Percentiles rank a stretch among this genome's conserved stretches.
Evolutionary conservation across 148 eudicot species (phyloP).

Genomic region (Beta vulgaris): DNA sequence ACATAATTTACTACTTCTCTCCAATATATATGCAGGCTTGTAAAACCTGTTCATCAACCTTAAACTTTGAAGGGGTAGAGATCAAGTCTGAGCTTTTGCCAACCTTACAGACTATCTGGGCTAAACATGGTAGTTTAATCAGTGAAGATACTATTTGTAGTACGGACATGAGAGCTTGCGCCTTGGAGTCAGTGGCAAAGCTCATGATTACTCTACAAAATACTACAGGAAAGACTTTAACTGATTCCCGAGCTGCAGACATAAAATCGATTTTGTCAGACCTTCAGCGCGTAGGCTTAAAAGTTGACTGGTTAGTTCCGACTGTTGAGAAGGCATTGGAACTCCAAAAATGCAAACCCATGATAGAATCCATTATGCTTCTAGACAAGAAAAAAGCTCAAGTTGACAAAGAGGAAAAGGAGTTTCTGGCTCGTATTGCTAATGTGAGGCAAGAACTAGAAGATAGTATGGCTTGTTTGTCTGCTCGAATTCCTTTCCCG

Average conservation of each 20-base stretch:
- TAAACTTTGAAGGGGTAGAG: slow-evolving; percentile 16
- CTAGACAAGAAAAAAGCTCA: slow-evolving; percentile 7
- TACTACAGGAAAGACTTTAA: slow-evolving; percentile 16
- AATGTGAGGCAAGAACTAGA: slow-evolving; percentile 18
- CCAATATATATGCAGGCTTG: background rate
- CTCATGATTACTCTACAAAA: slow-evolving; percentile 15
- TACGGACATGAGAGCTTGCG: slow-evolving; percentile 9
- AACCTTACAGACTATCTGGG: slow-evolving; percentile 20
- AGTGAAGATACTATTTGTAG: slow-evolving; percentile 1
- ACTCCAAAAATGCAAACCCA: background rate
- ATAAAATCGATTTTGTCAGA: slow-evolving; percentile 3
- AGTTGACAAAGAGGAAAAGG: slow-evolving; percentile 16
- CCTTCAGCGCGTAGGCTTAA: slow-evolving; percentile 20
- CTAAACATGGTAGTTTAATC: slow-evolving; percentile 17
- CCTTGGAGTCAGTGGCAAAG: slow-evolving; percentile 23
- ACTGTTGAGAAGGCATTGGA: slow-evolving; percentile 1
- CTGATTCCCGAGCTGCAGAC: slow-evolving; percentile 5
- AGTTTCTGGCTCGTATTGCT: slow-evolving; percentile 5
- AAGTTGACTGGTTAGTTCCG: slow-evolving; percentile 18
- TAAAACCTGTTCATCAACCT: background rate
- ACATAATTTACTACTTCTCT: background rate
- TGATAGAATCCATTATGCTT: slow-evolving; percentile 5
- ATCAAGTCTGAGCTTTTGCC: slow-evolving; percentile 17
- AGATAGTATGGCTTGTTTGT: background rate
- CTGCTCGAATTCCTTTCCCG: slow-evolving; percentile 10